Base-by-base conservation (phyloP, 345 rosid genomes). In the Erucastrum elatum region DNA sequence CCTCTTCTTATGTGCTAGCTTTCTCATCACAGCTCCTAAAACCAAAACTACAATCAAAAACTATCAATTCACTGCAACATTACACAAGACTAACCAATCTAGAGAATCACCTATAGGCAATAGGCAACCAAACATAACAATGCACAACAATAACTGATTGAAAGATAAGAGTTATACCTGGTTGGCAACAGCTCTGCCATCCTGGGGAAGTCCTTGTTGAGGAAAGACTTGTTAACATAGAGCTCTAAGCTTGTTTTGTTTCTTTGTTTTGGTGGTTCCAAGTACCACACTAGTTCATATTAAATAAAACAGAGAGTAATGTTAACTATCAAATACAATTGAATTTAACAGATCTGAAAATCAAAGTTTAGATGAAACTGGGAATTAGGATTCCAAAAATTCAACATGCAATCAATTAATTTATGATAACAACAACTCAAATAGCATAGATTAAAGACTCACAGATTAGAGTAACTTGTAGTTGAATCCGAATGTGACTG, bases 111-210 rank as follows among this genome's bases (percentile, higher is more conserved):
- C 51, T 44, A 10, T 44, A 44, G n/a, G 51, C 51, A 3, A 44
- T 31, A 2, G 4, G 9, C 13, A 51, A 11, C 21, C 21, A 35
- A 6, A 30, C 1, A 44, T 44, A 44, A 11, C 51, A 44, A 44
- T 15, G 4, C 27, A 13, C 27, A 3, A 41, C 53, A 61, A 10
- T 21, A 10, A 56, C 4, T 8, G 16, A 60, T 29, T 25, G 9
- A 26, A 60, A 34, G 64, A 59, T 56, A 1, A 1, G 25, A 37
- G 25, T 30, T 12, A 41, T 81, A 91, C 91, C 93, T 90, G 94
- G 46, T 87, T 91, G 25, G 39, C 72, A 41, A 90, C 91, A 72
- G 86, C 89, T 82, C 90, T 91, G 89, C 84, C 94, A 91, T 88
- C 76, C 89, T 78, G 0, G 85, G 75, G 81, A 90, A 88, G 69